Percentiles rank a stretch among this genome's conserved stretches.
phyloP scores from a whole-genome alignment of 306 rosid genomes.

The Boehmeria nivea region DNA sequence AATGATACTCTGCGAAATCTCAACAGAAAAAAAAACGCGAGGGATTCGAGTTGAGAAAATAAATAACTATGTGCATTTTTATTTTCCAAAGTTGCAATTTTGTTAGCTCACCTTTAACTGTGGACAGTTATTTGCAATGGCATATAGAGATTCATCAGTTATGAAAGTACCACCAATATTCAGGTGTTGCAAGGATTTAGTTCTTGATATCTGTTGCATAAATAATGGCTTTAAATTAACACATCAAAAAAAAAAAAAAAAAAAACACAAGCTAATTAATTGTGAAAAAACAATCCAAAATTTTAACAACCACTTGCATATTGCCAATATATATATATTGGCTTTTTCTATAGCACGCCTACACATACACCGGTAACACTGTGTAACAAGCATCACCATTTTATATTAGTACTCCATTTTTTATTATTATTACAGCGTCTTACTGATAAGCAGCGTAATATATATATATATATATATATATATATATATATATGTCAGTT shows the following conservation, averaged over 20 bases:
- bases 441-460: too few species aligned
- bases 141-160: conserved; percentile 76
- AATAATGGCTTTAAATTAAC: conserved; percentile 9
- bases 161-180: conserved; percentile 91
- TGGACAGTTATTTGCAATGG: conserved; percentile 63
- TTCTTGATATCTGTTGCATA: conserved; percentile 68
- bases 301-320: too few species aligned
- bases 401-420: too few species aligned
- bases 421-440: too few species aligned
- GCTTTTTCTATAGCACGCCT: too few species aligned
- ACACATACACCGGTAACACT: too few species aligned
- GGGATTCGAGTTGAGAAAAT: not conserved
- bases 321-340: too few species aligned
- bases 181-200: conserved; percentile 64
- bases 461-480: too few species aligned
- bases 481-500: too few species aligned
- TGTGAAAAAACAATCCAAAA: too few species aligned
- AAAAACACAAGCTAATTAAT: too few species aligned
- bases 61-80: not conserved
- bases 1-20: conserved; percentile 53
- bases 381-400: too few species aligned
- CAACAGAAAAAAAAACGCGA: not conserved
- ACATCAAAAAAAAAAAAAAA: not conserved
- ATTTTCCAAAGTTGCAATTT: not conserved
- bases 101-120: conserved; percentile 51